Conservation (phyloP, 257 asterid species). For the Prunella vulgaris region DNA sequence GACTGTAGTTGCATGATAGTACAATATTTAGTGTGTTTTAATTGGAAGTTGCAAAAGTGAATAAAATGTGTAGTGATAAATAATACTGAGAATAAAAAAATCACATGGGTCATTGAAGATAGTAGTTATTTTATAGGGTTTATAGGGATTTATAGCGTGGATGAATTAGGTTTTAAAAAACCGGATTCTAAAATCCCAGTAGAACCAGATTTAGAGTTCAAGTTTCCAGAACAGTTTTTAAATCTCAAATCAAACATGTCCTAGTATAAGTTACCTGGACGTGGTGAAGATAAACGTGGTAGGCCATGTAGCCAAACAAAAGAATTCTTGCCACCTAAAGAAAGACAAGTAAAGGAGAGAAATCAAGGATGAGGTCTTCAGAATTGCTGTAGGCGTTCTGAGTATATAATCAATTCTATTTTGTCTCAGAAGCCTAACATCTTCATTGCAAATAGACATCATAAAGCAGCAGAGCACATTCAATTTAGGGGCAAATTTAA, state of each 20-base stretch:
- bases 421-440: not conserved
- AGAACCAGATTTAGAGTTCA: not conserved
- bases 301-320: conserved; percentile 77
- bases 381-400: not conserved
- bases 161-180: not conserved
- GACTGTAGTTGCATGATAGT: no score
- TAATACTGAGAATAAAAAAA: no score
- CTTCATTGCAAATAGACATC: not conserved
- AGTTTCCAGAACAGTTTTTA: no score
- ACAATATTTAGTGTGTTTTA: no score
- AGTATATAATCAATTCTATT: not conserved
- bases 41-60: no score
- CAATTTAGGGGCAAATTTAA: not conserved
- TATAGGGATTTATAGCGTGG: not conserved
- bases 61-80: no score
- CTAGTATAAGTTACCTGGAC: conserved; percentile 47
- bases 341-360: not conserved
- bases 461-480: conserved; percentile 11
- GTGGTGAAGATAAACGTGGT: conserved; percentile 74
- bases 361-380: not conserved
- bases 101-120: no score
- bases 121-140: no score
- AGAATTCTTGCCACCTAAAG: conserved; percentile 76
- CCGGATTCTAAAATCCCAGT: not conserved
- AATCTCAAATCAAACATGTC: not conserved